Evolutionary conservation across 352 stramenopile genomes (phyloP).

Genomic region (Pythium vanterpoolii): DNA sequence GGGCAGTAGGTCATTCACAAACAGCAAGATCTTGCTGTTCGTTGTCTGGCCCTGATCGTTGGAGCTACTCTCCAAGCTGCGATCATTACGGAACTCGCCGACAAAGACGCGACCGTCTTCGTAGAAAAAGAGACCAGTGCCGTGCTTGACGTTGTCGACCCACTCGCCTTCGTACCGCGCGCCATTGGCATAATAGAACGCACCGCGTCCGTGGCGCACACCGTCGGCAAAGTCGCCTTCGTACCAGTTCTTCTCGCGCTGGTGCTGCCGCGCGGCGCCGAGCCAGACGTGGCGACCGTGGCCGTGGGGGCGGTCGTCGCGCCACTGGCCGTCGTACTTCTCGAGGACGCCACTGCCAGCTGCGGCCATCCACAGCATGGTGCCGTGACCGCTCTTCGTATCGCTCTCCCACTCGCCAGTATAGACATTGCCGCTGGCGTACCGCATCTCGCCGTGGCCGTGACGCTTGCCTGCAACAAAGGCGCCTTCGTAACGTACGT

Average conservation of each 20-base stretch:
- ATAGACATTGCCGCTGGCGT: conserved; percentile 63
- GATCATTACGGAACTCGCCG: conserved; percentile 43
- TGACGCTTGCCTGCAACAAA: conserved; percentile 51
- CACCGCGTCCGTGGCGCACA: conserved; percentile 57
- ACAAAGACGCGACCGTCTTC: conserved; percentile 63
- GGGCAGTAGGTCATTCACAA: conserved; percentile 47
- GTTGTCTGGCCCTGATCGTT: not conserved
- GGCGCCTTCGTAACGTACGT: conserved; percentile 57
- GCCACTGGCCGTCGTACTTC: conserved; percentile 77
- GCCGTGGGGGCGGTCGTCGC: conserved; percentile 68
- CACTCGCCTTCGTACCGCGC: conserved; percentile 83
- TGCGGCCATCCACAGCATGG: conserved; percentile 68
- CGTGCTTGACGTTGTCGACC: conserved; percentile 76
- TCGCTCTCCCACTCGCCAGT: conserved; percentile 67
- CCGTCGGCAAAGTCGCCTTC: conserved; percentile 71
- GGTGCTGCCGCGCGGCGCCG: not conserved
- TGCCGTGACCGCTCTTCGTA: conserved; percentile 64
- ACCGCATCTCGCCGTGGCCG: conserved; percentile 62
- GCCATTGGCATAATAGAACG: conserved; percentile 87
- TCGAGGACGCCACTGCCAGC: conserved; percentile 28
- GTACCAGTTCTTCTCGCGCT: conserved; percentile 80
- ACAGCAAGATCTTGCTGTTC: conserved; percentile 38
- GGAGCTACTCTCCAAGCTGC: conserved; percentile 27
- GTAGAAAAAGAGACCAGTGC: conserved; percentile 65
- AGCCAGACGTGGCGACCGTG: conserved; percentile 82